Conservation (phyloP, 441 rosid genomes). For the Erodium moschatum region DNA sequence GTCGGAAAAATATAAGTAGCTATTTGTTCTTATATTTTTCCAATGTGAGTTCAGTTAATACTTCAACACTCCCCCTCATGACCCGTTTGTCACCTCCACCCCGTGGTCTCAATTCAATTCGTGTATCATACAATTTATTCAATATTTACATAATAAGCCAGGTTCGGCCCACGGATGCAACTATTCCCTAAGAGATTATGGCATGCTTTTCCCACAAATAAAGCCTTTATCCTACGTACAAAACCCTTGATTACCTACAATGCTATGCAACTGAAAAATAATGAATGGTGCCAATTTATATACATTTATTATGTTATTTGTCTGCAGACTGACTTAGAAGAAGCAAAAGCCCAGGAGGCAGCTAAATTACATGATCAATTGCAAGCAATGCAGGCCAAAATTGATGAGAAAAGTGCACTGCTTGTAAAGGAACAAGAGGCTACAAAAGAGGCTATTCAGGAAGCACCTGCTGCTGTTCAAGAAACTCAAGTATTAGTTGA, state of each 20-base stretch:
- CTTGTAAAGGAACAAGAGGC: conserved; percentile 65
- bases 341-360: conserved; percentile 71
- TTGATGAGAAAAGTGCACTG: conserved; percentile 61
- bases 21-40: too few relatives aligned
- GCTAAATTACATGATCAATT: conserved; percentile 52
- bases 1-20: too few relatives aligned
- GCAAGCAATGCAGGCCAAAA: conserved; percentile 66
- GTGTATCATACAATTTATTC: too few relatives aligned
- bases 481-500: conserved; percentile 87
- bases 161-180: too few relatives aligned
- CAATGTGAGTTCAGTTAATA: too few relatives aligned
- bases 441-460: conserved; percentile 69
- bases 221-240: too few relatives aligned
- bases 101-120: too few relatives aligned
- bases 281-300: conserved; percentile 15
- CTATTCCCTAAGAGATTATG: too few relatives aligned
- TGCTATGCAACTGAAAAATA: conserved; percentile 12
- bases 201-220: too few relatives aligned
- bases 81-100: too few relatives aligned
- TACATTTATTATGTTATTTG: conserved; percentile 19
- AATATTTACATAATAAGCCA: too few relatives aligned
- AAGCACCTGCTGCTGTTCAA: conserved; percentile 79
- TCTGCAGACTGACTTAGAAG: conserved; percentile 79
- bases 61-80: too few relatives aligned
- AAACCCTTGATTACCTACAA: conserved; percentile 2